Evolutionary conservation across 176 grass and related monocot species (phyloP).

Genomic region (Musa schizocarpa): DNA sequence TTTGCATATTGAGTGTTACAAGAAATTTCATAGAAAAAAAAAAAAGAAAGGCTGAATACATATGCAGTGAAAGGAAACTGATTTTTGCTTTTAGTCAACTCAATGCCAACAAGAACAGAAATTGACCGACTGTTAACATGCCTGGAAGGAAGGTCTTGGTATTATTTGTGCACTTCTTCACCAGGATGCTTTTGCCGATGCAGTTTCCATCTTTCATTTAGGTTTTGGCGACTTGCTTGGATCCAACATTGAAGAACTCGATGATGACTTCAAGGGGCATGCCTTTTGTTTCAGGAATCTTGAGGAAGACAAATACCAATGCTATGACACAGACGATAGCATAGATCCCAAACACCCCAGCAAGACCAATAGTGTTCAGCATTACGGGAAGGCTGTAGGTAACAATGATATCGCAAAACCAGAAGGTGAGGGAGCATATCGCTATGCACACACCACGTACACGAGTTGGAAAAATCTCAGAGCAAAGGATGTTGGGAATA

Average conservation of each 20-base stretch:
- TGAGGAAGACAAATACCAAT: conserved; percentile 50
- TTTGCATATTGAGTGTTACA: neutral
- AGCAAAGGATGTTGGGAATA: conserved; percentile 75
- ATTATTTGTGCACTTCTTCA: neutral
- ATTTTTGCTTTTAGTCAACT: neutral
- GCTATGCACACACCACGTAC: conserved; percentile 69
- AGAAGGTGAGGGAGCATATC: conserved; percentile 79
- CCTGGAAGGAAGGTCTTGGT: too few species aligned
- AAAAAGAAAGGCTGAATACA: too few species aligned
- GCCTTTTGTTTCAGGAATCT: conserved; percentile 79
- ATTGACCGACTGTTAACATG: neutral
- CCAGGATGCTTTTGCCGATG: neutral
- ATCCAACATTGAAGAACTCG: conserved; percentile 73
- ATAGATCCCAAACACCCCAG: conserved; percentile 50
- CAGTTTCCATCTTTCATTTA: neutral
- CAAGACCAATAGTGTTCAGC: conserved; percentile 44
- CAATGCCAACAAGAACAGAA: neutral
- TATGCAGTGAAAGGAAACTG: neutral
- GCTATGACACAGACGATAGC: conserved; percentile 55
- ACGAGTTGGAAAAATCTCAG: conserved; percentile 80
- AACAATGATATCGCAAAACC: conserved; percentile 73
- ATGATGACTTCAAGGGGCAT: conserved; percentile 78
- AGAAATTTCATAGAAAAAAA: neutral
- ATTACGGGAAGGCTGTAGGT: conserved; percentile 68
- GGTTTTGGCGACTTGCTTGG: conserved; percentile 3